Percentiles rank a stretch among this genome's conserved stretches.
These are phyloP conservation scores for Thelephora terrestris DNA, from an alignment of 1,284 basidiomycete genomes.

Conservation along the genomic window DNA sequence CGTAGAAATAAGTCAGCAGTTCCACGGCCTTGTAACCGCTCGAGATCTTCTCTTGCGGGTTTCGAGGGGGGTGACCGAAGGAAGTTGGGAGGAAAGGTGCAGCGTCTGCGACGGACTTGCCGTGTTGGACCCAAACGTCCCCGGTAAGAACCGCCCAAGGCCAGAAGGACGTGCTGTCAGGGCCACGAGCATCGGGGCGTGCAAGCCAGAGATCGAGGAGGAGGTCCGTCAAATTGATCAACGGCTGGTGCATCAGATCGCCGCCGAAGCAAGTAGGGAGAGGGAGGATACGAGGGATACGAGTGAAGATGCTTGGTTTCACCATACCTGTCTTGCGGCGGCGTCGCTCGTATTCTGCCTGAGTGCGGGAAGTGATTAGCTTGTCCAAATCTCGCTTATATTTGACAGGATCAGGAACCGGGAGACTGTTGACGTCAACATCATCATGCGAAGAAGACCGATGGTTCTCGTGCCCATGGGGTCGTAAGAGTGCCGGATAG, in stretches of 20 bases:
- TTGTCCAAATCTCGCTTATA: constrained; percentile 5
- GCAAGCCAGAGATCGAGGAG: constrained; percentile 24
- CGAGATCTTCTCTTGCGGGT: constrained; percentile 3
- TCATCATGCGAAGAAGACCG: neutral
- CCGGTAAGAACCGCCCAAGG: constrained; percentile 21
- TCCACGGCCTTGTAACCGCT: constrained; percentile 8
- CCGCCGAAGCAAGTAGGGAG: constrained; percentile 20
- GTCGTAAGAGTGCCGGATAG: constrained; percentile 15
- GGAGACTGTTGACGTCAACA: neutral
- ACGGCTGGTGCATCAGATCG: constrained; percentile 30
- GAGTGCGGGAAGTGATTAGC: too few relatives aligned
- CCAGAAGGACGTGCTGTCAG: constrained; percentile 20
- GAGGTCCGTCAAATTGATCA: constrained; percentile 22
- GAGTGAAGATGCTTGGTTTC: constrained; percentile 9
- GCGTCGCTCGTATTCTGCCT: neutral
- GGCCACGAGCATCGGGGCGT: constrained; percentile 12
- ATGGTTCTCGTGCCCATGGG: too few relatives aligned
- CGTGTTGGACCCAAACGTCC: constrained; percentile 26
- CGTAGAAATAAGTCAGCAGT: constrained; percentile 7
- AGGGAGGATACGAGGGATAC: constrained; percentile 7
- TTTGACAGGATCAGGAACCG: constrained; percentile 7
- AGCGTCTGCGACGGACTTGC: constrained; percentile 10
- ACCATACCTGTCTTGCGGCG: constrained; percentile 14
- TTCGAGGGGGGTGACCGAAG: neutral
- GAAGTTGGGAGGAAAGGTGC: neutral